Evolutionary conservation across 2,329 filamentous ascomycete species (phyloP).

Genomic region (Exophiala viscosa): DNA sequence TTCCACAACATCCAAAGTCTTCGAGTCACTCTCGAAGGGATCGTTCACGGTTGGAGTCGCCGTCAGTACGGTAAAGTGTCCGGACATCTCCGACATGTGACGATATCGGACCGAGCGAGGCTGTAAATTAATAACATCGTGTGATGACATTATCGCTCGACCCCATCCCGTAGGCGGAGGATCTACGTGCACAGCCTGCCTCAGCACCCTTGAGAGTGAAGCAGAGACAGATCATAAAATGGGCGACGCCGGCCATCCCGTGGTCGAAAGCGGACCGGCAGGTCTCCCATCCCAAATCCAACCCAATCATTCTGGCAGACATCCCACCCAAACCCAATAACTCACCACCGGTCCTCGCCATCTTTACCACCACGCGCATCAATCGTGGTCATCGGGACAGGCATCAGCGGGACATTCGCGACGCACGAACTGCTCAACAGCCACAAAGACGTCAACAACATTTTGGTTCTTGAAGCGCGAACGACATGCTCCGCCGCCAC

Average conservation of each 20-base stretch:
- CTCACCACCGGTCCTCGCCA: constrained; percentile 18
- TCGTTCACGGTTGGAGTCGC: no score
- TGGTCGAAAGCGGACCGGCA: constrained; percentile 1
- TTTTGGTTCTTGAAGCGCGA: constrained; percentile 40
- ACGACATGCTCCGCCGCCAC: constrained; percentile 43
- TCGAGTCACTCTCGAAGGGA: no score
- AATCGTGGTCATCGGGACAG: constrained; percentile 39
- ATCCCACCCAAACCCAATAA: constrained; percentile 14
- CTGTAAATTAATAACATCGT: no score
- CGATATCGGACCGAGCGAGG: no score
- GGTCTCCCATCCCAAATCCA: constrained; percentile 15
- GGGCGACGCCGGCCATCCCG: constrained; percentile 11
- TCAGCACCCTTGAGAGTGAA: no score
- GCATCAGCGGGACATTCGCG: constrained; percentile 37
- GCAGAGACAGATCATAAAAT: constrained; percentile 1
- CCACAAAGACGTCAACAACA: constrained; percentile 10
- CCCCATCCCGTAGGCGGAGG: no score
- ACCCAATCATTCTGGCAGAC: constrained; percentile 25
- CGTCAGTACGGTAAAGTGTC: no score
- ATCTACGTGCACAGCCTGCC: no score
- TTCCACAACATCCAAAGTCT: no score
- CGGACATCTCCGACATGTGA: no score
- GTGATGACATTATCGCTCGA: no score
- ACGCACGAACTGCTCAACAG: constrained; percentile 31
- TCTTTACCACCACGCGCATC: constrained; percentile 30